Base-by-base conservation (phyloP, 2,329 filamentous ascomycete species). In the Aspergillus oerlinghausenensis region DNA sequence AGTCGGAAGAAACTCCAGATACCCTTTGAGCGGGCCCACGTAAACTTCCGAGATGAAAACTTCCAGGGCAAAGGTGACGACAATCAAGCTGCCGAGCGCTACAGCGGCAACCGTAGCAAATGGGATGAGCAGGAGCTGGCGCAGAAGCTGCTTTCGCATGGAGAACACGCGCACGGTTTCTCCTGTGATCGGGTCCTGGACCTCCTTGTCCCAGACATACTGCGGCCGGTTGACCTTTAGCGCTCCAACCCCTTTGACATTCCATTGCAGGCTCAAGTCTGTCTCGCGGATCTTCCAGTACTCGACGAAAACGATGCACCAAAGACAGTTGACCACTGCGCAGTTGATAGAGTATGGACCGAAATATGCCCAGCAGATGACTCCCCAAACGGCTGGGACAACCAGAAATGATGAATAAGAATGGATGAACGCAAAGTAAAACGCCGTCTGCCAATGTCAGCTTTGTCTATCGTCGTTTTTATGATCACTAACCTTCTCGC, bases 1-100 rank as follows among this genome's bases (percentile, higher is more conserved):
- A 0, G 93, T 97, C 0, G 94, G 94, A 6, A 96, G 77, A 74
- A 96, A 97, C 26, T 88, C 84, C 64, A 99, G 73, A 58, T 95
- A 87, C 21, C 84, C 83, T 76, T 97, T 96, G 61, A 96, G 85
- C 0, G 92, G 91, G 0, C 94, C 94, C 58, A 87, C 84, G 73
- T 99, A 97, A 17, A 97, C 86, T 73, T 99, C 92, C 0, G 89
- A 92, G 63, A 99, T 90, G 76, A 97, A 97, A 32, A 97, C 90
- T 71, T 99, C 94, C 59, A 97, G 90, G 7, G 87, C 89, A 72
- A 97, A 97, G 69, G 90, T 94, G 14, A 85, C 85, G 11, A 89
- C 86, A 62, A 97, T 96, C 64, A 97, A 79, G 19, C 86, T 85
- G 1, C 93, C 93, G 6, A 97, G 82, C 0, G 88, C 83, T 25